Evolutionary conservation across 2,329 filamentous ascomycete species (phyloP), one percentile per base, ranked within the genome.

Genomic region (Verticillium dahliae): DNA sequence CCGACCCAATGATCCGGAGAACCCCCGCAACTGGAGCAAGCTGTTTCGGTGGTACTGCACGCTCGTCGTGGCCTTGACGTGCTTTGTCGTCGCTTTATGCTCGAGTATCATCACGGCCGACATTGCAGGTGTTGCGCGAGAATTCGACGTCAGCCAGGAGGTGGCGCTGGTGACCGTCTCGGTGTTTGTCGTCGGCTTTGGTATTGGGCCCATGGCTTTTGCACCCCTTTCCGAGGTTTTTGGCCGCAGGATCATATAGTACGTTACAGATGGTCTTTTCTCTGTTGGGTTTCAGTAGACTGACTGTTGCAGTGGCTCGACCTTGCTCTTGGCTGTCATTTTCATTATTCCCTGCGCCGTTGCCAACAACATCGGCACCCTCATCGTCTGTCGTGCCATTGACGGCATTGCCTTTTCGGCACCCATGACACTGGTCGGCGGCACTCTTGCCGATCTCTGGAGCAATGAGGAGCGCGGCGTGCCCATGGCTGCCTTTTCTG

Each of bases 1-100:
- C 70, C 83, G 80, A 4, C 81, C 87, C 2, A 78, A 86, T 62
- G 91, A 95, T 71, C 83, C 85, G 0, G 89, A 88, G 65, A 94
- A 94, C 69, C 91, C 91, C 0, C 94, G 94, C 80, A 95, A 94
- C 74, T 95, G 90, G 90, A 85, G 83, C 61, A 92, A 91, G 73
- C 78, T 76, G 1, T 89, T 79, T 73, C 95, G 93, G 75, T 94
- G 91, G 90, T 91, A 88, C 69, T 88, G 85, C 70, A 97, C 92
- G 31, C 92, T 96, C 88, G 86, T 91, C 15, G 91, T 96, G 0
- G 90, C 92, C 1, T 65, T 84, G 27, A 90, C 88, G 1, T 91
- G 89, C 69, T 91, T 92, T 70, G 87, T 90, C 50, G 89, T 91
- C 55, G 87, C 89, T 0, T 85, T 91, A 62, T 79, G 81, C 31